phyloP scores from a whole-genome alignment of 2,329 filamentous ascomycete species.

The Sporothrix euskadiensis region DNA sequence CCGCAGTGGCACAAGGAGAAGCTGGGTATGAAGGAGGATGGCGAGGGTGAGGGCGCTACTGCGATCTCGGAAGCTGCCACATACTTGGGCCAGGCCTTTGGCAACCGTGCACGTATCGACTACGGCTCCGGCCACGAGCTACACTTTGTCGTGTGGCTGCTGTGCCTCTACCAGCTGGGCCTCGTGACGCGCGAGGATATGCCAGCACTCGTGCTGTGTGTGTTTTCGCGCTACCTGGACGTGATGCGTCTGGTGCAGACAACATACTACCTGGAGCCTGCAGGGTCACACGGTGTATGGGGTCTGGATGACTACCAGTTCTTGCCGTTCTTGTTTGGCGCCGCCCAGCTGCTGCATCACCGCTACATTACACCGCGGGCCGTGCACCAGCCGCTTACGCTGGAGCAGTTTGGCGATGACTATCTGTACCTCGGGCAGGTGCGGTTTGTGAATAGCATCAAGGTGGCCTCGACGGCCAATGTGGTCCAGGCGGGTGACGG shows the following conservation, averaged over 20 bases:
- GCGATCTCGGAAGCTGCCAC: slow-evolving; percentile 71
- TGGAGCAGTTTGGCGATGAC: slow-evolving; percentile 82
- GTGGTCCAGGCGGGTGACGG: not conserved
- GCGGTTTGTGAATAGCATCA: slow-evolving; percentile 90
- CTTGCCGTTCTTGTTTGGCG: slow-evolving; percentile 90
- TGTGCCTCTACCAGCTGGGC: slow-evolving; percentile 83
- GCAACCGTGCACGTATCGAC: slow-evolving; percentile 84
- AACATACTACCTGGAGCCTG: slow-evolving; percentile 95
- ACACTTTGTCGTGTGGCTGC: slow-evolving; percentile 94
- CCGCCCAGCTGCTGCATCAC: slow-evolving; percentile 84
- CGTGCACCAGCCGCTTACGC: slow-evolving; percentile 83
- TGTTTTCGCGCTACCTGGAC: slow-evolving; percentile 79
- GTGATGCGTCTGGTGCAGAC: slow-evolving; percentile 87
- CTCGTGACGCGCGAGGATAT: slow-evolving; percentile 68
- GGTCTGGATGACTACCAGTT: slow-evolving; percentile 98
- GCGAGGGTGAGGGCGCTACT: slow-evolving; percentile 30
- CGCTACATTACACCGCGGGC: slow-evolving; percentile 73
- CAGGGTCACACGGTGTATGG: slow-evolving; percentile 97
- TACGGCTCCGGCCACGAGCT: slow-evolving; percentile 97
- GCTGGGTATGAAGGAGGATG: slow-evolving; percentile 53
- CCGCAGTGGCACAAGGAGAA: slow-evolving; percentile 60
- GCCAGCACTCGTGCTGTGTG: slow-evolving; percentile 68
- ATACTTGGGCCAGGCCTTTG: slow-evolving; percentile 82
- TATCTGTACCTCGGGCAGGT: slow-evolving; percentile 94
- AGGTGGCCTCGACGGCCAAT: slow-evolving; percentile 44